Evolutionary conservation across 2,329 filamentous ascomycete species (phyloP).

Genomic region (Metarhizium sp.): DNA sequence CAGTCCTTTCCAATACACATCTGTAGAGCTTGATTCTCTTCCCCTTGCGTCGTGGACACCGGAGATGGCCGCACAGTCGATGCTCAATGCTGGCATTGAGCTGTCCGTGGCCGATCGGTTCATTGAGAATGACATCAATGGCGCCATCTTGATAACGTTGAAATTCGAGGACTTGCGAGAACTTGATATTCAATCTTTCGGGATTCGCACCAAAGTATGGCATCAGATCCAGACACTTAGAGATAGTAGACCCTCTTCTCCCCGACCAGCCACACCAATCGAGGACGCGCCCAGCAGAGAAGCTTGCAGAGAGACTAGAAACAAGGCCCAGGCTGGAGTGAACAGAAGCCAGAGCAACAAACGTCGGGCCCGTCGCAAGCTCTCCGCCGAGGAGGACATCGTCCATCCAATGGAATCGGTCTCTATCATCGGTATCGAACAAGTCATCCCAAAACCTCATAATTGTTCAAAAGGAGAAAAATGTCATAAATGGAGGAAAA

Average conservation of each 20-base stretch:
- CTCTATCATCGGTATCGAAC: conserved; percentile 87
- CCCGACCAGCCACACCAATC: conserved; percentile 48
- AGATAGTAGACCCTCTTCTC: conserved; percentile 41
- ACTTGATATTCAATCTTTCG: conserved; percentile 72
- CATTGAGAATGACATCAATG: conserved; percentile 84
- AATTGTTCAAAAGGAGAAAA: conserved; percentile 78
- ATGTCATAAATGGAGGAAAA: conserved; percentile 72
- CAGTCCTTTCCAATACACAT: conserved; percentile 47
- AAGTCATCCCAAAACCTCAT: conserved; percentile 76
- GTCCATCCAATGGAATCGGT: conserved; percentile 76
- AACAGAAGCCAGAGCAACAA: conserved; percentile 31
- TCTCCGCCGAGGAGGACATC: conserved; percentile 47
- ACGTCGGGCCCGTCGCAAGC: conserved; percentile 27
- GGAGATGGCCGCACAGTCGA: conserved; percentile 73
- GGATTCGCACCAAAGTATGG: conserved; percentile 72
- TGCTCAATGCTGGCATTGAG: conserved; percentile 77
- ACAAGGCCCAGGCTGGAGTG: conserved; percentile 24
- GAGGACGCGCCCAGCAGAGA: conserved; percentile 48
- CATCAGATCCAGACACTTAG: conserved; percentile 65
- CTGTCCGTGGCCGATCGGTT: conserved; percentile 71
- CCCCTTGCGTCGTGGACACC: conserved; percentile 61
- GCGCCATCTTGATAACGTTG: conserved; percentile 77
- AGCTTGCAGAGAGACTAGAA: conserved; percentile 35
- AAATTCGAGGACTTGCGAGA: conserved; percentile 84
- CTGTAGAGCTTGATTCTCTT: conserved; percentile 46